Conservation (phyloP, 2,329 filamentous ascomycete species). For the Nemania sp. region DNA sequence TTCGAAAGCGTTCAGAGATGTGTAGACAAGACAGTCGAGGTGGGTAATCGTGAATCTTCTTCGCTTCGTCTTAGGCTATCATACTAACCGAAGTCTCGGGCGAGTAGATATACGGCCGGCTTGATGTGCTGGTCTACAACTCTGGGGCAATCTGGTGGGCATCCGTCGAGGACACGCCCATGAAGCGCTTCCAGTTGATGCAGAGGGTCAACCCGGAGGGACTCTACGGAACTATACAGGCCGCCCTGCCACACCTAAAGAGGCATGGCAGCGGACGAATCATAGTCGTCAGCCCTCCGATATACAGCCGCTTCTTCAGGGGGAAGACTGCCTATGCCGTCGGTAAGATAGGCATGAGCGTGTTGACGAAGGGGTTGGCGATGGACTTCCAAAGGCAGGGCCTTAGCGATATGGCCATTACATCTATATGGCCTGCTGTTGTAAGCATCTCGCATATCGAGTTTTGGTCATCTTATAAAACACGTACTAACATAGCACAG, state of each 20-base stretch:
- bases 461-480: neutral
- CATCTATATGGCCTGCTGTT: conserved; percentile 83
- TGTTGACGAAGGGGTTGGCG: conserved; percentile 82
- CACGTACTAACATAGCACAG: conserved; percentile 38
- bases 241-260: conserved; percentile 74
- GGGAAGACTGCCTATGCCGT: conserved; percentile 88
- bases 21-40: conserved; percentile 66
- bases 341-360: conserved; percentile 84
- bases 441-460: conserved; percentile 59
- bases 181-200: conserved; percentile 83
- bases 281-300: conserved; percentile 84
- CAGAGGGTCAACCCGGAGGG: conserved; percentile 81
- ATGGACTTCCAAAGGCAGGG: conserved; percentile 82
- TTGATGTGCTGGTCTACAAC: conserved; percentile 86
- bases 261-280: conserved; percentile 70
- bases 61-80: neutral
- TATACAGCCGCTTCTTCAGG: conserved; percentile 86
- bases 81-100: conserved; percentile 15
- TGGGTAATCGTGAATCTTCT: conserved; percentile 42
- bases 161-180: conserved; percentile 76
- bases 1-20: conserved; percentile 70
- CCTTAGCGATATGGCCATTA: conserved; percentile 76
- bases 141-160: conserved; percentile 89
- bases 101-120: conserved; percentile 64
- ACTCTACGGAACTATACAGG: conserved; percentile 78